phyloP scores from a whole-genome alignment of 2,329 filamentous ascomycete species.

The Ceratocystis albifundus region DNA sequence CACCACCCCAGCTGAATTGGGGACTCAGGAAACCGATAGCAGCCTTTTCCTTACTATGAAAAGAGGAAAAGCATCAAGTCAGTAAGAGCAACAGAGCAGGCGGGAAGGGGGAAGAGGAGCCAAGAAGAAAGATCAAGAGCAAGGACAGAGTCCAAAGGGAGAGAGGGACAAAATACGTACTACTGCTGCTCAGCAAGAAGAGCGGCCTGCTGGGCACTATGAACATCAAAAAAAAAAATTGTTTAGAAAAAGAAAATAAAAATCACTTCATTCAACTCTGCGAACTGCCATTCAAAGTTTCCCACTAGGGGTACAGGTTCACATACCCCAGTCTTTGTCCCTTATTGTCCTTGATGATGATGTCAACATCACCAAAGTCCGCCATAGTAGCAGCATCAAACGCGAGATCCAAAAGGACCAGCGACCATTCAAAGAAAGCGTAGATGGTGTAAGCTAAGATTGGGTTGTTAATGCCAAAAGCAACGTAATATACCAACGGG shows the following conservation, averaged over 20 bases:
- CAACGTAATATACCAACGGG: background rate
- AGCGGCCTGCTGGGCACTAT: slow-evolving; percentile 21
- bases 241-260: slow-evolving; percentile 24
- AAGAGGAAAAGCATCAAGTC: slow-evolving; percentile 7
- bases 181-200: slow-evolving; percentile 19
- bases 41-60: slow-evolving; percentile 59
- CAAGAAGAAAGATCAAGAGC: background rate
- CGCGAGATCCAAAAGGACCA: slow-evolving; percentile 87
- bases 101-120: background rate
- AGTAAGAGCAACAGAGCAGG: slow-evolving; percentile 15
- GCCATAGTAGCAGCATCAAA: slow-evolving; percentile 92
- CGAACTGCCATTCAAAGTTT: slow-evolving; percentile 33
- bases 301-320: slow-evolving; percentile 61
- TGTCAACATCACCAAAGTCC: slow-evolving; percentile 81
- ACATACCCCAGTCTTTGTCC: slow-evolving; percentile 97
- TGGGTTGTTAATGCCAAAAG: slow-evolving; percentile 22
- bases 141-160: slow-evolving; percentile 20
- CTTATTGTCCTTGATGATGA: slow-evolving; percentile 79
- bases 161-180: slow-evolving; percentile 34
- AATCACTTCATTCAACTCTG: slow-evolving; percentile 8
- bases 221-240: slow-evolving; percentile 9
- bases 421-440: slow-evolving; percentile 93
- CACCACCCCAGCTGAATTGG: slow-evolving; percentile 60
- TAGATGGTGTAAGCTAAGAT: slow-evolving; percentile 83
- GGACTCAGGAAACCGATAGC: slow-evolving; percentile 57